These are phyloP conservation scores for Rossbeevera mucosa DNA, from an alignment of 768 basidiomycete genomes.

Conservation along the genomic window DNA sequence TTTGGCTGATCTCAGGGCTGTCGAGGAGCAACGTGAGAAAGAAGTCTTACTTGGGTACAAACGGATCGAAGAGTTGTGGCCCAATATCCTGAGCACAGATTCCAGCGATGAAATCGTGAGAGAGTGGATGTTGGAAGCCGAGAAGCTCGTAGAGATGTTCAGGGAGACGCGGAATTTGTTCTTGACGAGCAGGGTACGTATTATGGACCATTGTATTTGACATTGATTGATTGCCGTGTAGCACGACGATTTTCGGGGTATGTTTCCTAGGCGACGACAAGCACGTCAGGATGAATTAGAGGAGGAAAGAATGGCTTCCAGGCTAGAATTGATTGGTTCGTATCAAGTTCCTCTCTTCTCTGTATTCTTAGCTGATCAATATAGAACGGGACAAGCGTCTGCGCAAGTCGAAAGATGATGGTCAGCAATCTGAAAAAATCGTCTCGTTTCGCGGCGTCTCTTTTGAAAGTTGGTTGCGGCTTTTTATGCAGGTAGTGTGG, in stretches of 20 bases:
- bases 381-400: constrained; percentile 55
- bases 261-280: constrained; percentile 17
- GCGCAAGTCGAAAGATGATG: constrained; percentile 44
- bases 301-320: constrained; percentile 21
- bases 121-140: constrained; percentile 81
- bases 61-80: constrained; percentile 61
- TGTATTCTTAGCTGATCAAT: background rate
- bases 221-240: constrained; percentile 13
- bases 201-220: constrained; percentile 16
- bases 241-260: constrained; percentile 29
- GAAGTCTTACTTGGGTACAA: constrained; percentile 57
- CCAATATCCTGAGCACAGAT: constrained; percentile 39
- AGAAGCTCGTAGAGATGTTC: constrained; percentile 84
- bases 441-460: constrained; percentile 75
- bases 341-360: background rate
- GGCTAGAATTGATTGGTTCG: constrained; percentile 71
- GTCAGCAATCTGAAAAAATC: constrained; percentile 41
- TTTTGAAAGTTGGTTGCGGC: constrained; percentile 79
- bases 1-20: constrained; percentile 52
- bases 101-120: constrained; percentile 50
- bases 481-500: constrained; percentile 73
- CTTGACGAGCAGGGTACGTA: constrained; percentile 64
- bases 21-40: constrained; percentile 63
- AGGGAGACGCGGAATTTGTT: constrained; percentile 84
- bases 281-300: constrained; percentile 11